Evolutionary conservation across 768 basidiomycete species (phyloP).

Genomic region (Grammothele lineata): DNA sequence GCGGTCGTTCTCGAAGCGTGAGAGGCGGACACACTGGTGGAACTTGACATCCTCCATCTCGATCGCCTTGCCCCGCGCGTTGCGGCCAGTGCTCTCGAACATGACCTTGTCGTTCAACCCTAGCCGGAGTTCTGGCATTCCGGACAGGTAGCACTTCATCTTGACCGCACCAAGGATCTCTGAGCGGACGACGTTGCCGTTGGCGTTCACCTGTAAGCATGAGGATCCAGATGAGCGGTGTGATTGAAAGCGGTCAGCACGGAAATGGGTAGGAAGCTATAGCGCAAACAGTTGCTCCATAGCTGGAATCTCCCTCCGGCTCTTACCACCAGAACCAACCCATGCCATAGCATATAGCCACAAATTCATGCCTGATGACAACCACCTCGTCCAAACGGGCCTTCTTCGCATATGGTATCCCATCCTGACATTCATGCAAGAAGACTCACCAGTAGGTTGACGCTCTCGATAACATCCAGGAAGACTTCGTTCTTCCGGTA

Average conservation of each 20-base stretch:
- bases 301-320: too few relatives aligned
- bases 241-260: background rate
- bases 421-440: too few relatives aligned
- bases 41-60: constrained; percentile 99
- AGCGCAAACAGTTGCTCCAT: too few relatives aligned
- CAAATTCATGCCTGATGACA: too few relatives aligned
- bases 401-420: too few relatives aligned
- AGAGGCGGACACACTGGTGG: constrained; percentile 97
- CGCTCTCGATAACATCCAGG: constrained; percentile 95
- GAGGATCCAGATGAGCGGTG: background rate
- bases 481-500: constrained; percentile 99
- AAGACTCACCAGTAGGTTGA: constrained; percentile 80
- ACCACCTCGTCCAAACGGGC: too few relatives aligned
- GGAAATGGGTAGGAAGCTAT: background rate
- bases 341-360: too few relatives aligned
- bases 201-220: constrained; percentile 94
- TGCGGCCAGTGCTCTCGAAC: constrained; percentile 96
- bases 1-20: constrained; percentile 97
- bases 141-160: constrained; percentile 99
- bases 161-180: constrained; percentile 98
- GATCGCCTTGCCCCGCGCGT: constrained; percentile 93
- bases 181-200: constrained; percentile 93
- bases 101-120: constrained; percentile 99
- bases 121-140: constrained; percentile 97
- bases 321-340: too few relatives aligned